Conservation (phyloP, 139 green algal species). For the Chlamydomonas eustigma region DNA sequence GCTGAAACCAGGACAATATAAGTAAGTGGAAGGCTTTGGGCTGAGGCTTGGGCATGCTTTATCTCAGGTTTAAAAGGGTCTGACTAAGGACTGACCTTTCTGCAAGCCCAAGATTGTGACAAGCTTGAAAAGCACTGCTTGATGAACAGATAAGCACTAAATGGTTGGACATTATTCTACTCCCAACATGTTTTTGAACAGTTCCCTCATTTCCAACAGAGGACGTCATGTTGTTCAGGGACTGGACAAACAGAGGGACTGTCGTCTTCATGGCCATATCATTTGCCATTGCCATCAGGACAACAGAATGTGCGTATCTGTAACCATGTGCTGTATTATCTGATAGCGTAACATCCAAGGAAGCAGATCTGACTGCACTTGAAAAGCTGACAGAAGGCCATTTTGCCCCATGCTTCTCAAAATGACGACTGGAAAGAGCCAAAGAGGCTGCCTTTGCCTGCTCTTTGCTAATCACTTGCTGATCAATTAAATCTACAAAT, state of each 20-base stretch:
- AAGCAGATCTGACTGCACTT: neutral
- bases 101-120: neutral
- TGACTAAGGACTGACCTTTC: neutral
- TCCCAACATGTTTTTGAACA: too few species aligned
- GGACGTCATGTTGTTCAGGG: neutral
- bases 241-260: slow-evolving; percentile 13
- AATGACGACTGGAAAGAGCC: too few species aligned
- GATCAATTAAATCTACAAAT: too few species aligned
- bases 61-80: neutral
- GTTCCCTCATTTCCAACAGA: neutral
- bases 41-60: neutral
- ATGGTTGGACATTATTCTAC: neutral
- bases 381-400: neutral
- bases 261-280: slow-evolving; percentile 17
- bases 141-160: slow-evolving; percentile 15
- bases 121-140: neutral
- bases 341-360: neutral
- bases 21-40: neutral
- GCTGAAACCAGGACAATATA: neutral
- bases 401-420: slow-evolving; percentile 5
- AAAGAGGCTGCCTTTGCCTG: too few species aligned
- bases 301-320: neutral
- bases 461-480: too few species aligned
- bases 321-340: neutral
- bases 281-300: slow-evolving; percentile 25